Percentiles rank a stretch among this genome's conserved stretches.
Evolutionary conservation across 495 filamentous ascomycete genomes (phyloP).

Genomic region (Daldinia caldariorum): DNA sequence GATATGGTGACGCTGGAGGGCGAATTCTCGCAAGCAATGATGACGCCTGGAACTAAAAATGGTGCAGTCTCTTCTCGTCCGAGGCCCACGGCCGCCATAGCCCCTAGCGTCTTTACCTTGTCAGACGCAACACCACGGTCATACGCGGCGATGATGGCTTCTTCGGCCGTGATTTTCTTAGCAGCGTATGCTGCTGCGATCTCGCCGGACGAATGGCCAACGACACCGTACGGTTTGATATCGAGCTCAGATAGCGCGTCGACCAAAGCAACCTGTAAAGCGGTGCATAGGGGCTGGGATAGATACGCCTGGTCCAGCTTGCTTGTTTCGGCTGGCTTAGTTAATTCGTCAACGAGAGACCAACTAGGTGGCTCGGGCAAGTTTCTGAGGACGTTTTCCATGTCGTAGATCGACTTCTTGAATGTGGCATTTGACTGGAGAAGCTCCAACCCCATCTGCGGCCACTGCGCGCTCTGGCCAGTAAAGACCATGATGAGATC

Average conservation of each 20-base stretch:
- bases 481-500: slow-evolving; percentile 36
- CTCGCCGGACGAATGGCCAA: slow-evolving; percentile 71
- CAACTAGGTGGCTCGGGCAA: slow-evolving; percentile 20
- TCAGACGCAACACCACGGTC: slow-evolving; percentile 61
- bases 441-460: slow-evolving; percentile 31
- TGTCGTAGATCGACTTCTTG: not conserved
- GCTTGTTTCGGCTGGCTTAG: slow-evolving; percentile 24
- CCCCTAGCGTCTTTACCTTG: slow-evolving; percentile 52
- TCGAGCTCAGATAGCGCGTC: slow-evolving; percentile 56
- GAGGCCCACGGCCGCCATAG: slow-evolving; percentile 48
- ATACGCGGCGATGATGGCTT: slow-evolving; percentile 63
- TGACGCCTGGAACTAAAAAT: slow-evolving; percentile 47
- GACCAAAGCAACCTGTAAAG: slow-evolving; percentile 60
- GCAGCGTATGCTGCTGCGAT: slow-evolving; percentile 62
- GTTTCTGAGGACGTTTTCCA: slow-evolving; percentile 10
- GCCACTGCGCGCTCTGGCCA: slow-evolving; percentile 49
- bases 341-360: slow-evolving; percentile 39
- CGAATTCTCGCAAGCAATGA: slow-evolving; percentile 59
- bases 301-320: slow-evolving; percentile 47
- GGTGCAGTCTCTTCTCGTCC: slow-evolving; percentile 56
- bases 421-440: slow-evolving; percentile 19
- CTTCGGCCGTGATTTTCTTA: slow-evolving; percentile 47
- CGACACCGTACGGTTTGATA: slow-evolving; percentile 55
- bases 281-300: slow-evolving; percentile 61
- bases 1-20: slow-evolving; percentile 58